Percentiles rank a stretch among this genome's conserved stretches.
Conservation (phyloP, 345 rosid genomes). For the Nephelium lappaceum region DNA sequence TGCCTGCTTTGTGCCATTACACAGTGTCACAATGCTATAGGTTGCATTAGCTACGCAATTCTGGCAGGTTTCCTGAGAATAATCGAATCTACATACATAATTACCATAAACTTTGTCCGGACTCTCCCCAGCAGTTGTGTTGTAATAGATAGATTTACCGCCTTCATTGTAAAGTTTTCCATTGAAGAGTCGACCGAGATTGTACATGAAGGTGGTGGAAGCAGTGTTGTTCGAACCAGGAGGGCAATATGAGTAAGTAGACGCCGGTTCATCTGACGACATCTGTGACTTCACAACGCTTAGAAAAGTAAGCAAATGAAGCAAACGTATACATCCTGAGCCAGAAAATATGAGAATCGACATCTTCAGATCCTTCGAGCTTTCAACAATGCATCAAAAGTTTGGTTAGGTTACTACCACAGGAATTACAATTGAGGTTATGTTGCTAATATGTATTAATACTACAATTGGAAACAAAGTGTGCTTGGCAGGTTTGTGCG, state of each 20-base stretch:
- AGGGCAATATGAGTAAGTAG: neutral
- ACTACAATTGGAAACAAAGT: too few species aligned
- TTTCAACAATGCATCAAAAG: neutral
- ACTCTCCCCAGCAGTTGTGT: neutral
- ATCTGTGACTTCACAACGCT: neutral
- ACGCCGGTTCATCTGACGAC: neutral
- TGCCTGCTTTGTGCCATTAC: conserved; percentile 16
- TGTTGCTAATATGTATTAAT: too few species aligned
- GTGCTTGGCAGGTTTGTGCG: too few species aligned
- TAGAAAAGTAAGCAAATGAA: conserved; percentile 7
- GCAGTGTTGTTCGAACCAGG: neutral
- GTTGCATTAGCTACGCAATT: neutral
- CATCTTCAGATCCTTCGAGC: neutral
- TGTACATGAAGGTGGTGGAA: neutral
- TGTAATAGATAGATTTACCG: neutral
- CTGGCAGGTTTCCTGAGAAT: neutral
- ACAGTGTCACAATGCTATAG: neutral
- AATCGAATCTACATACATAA: neutral
- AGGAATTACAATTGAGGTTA: too few species aligned
- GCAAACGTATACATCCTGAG: neutral
- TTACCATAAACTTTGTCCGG: conserved; percentile 9
- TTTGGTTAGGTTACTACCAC: neutral
- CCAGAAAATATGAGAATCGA: neutral
- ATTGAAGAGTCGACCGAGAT: neutral
- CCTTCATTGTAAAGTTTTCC: neutral